Evolutionary conservation across 768 basidiomycete genomes (phyloP), one percentile per base, ranked within the genome.

Genomic region (Lepiota brunneoincarnata): DNA sequence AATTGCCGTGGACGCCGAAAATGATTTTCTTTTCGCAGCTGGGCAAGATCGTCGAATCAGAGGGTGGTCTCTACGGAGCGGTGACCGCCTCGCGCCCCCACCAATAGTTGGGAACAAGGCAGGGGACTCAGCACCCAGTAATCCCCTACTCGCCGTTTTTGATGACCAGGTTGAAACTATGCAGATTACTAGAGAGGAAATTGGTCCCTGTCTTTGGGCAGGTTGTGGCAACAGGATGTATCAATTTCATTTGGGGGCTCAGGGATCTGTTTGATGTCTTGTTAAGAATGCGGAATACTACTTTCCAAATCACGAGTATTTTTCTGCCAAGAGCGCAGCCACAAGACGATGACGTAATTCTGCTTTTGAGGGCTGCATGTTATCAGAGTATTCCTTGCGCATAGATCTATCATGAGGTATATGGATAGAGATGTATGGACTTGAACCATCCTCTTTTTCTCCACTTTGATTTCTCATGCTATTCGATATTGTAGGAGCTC

Each of bases 51-150:
- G 69, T 39, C 75, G 74, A 28, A 76, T 91, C 54, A 81, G 86
- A 20, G 78, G 77, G 2, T 91, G 89, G 89, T 87, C 86, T 10
- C 64, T 91, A 7, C 73, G 67, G 14, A 79, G 76, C 6, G 88
- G 87, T 4, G 68, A 67, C 14, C 69, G 69, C 4, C 55, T 84
- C 17, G 20, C 56, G 18, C 61, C 70, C 36, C 34, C 64, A 53
- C 42, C 63, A 18, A 38, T 37, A 45, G 17, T 24, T 38, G 11
- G 40, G 17, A 10, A 37, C 14, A 20, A 34, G 21, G 31, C 35
- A 51, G 23, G 52, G 23, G 17, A 18, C 23, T 20, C 23, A 18
- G 28, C 51, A 36, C 51, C 43, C 55, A 42, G 35, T 18, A 72
- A 64, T 58, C 72, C 72, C 38, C 75, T 77, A 49, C 59, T 52